phyloP scores from a whole-genome alignment of 169 alveolate species.

The Plasmodium vivax region DNA sequence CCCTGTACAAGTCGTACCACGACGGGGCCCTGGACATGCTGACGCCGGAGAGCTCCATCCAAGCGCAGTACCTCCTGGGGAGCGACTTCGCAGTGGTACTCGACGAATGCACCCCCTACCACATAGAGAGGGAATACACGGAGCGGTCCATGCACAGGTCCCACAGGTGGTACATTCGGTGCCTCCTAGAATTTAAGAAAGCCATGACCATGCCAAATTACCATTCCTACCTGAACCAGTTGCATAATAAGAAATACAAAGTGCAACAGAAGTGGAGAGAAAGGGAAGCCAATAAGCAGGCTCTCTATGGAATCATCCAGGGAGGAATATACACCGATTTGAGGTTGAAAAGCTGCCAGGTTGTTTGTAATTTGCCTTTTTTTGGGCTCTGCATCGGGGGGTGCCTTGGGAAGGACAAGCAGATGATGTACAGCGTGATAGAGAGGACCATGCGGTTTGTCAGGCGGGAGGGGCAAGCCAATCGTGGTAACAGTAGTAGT shows the following conservation, averaged over 20 bases:
- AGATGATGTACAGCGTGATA: constrained; percentile 60
- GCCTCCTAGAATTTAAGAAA: constrained; percentile 29
- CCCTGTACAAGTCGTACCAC: constrained; percentile 28
- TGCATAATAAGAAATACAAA: constrained; percentile 28
- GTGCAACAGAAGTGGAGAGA: constrained; percentile 13
- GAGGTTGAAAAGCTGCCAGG: constrained; percentile 79
- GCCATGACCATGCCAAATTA: constrained; percentile 48
- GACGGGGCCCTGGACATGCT: constrained; percentile 40
- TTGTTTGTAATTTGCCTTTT: constrained; percentile 88
- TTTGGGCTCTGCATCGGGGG: constrained; percentile 99
- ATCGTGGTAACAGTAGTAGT: background rate
- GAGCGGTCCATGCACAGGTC: constrained; percentile 65
- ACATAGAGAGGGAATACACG: constrained; percentile 32
- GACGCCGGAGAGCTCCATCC: constrained; percentile 63
- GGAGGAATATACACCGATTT: constrained; percentile 96
- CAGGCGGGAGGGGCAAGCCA: background rate
- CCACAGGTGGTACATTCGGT: constrained; percentile 68
- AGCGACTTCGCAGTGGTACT: constrained; percentile 44
- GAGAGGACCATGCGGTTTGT: constrained; percentile 76
- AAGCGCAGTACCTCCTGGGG: constrained; percentile 53
- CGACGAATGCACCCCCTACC: constrained; percentile 67
- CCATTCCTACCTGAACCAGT: constrained; percentile 31
- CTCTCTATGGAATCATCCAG: constrained; percentile 97
- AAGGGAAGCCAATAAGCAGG: constrained; percentile 89
- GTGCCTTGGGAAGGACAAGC: constrained; percentile 82